Evolutionary conservation across 2,329 filamentous ascomycete species (phyloP), one percentile per base, ranked within the genome.

Genomic region (Sporothrix inflata): DNA sequence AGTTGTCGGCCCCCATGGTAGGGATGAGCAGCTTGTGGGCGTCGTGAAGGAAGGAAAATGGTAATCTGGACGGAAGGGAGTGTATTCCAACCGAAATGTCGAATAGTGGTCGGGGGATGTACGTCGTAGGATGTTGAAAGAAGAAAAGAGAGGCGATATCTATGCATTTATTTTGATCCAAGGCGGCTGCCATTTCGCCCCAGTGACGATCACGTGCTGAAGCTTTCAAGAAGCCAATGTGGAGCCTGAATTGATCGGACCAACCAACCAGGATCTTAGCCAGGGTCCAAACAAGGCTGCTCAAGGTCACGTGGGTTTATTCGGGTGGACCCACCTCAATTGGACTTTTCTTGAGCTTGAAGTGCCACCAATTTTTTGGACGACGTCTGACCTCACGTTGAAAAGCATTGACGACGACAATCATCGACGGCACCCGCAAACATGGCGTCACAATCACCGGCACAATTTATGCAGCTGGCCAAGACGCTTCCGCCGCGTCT

Each of bases 401-500:
- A 38, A 55, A 38, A 21, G 38, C 42, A 71, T 49, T 38, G 60
- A 66, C 69, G 49, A 8, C 60, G 27, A 71, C 69, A 45, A 42
- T 47, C 40, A 53, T 61, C 53, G 51, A 55, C 60, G 21, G 16
- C 69, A 51, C n/a, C 12, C 67, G 42, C 55, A 61, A 55, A 51
- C 16, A 76, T 75, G 76, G 71, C 71, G 1, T 57, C 74, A 53
- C 69, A 65, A 51, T 71, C 66, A 14, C 34, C 74, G 1, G 47
- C 74, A 21, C 73, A 74, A 68, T 83, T 84, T 75, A 80, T 89
- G 75, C 83, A 85, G 77, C 85, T 94, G 73, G 92, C 92, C 74
- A 89, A 90, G 82, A 85, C 88, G 76, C 89, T 98, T 53, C 96
- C 94, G 9, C 85, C 88, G 70, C 91, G 91, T 53, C 88, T 99